Evolutionary conservation across 306 rosid genomes (phyloP).

Genomic region (Arachis hypogaea): DNA sequence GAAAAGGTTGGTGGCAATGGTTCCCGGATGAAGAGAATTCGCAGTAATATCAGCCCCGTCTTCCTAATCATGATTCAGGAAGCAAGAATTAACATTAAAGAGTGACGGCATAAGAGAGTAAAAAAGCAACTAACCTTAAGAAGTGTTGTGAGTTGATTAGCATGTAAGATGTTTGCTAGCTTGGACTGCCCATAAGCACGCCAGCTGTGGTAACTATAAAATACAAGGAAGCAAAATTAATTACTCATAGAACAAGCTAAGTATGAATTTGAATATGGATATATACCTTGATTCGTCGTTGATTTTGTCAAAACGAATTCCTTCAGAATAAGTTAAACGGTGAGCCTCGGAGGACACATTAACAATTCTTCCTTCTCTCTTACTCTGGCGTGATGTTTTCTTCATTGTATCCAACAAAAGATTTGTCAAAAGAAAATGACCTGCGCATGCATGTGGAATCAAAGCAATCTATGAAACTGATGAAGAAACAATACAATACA

Average conservation of each 20-base stretch:
- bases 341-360: slow-evolving; percentile 85
- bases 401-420: slow-evolving; percentile 84
- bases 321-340: slow-evolving; percentile 60
- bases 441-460: slow-evolving; percentile 43
- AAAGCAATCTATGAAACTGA: slow-evolving; percentile 3
- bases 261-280: not conserved
- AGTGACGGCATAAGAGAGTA: slow-evolving; percentile 2
- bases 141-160: slow-evolving; percentile 73
- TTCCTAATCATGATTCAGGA: slow-evolving; percentile 60
- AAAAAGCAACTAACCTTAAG: slow-evolving; percentile 50
- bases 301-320: slow-evolving; percentile 74
- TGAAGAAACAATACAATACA: not conserved
- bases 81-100: slow-evolving; percentile 28
- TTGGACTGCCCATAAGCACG: slow-evolving; percentile 92
- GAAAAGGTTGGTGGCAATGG: slow-evolving; percentile 66
- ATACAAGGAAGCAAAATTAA: slow-evolving; percentile 1
- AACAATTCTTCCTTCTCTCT: slow-evolving; percentile 85
- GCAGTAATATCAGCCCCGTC: slow-evolving; percentile 68
- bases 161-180: slow-evolving; percentile 86
- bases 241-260: not conserved
- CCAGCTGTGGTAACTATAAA: slow-evolving; percentile 63
- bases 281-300: slow-evolving; percentile 66
- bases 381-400: slow-evolving; percentile 63
- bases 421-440: slow-evolving; percentile 88
- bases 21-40: slow-evolving; percentile 92